phyloP scores from a whole-genome alignment of 257 asterid genomes.

The Capsicum pubescens region DNA sequence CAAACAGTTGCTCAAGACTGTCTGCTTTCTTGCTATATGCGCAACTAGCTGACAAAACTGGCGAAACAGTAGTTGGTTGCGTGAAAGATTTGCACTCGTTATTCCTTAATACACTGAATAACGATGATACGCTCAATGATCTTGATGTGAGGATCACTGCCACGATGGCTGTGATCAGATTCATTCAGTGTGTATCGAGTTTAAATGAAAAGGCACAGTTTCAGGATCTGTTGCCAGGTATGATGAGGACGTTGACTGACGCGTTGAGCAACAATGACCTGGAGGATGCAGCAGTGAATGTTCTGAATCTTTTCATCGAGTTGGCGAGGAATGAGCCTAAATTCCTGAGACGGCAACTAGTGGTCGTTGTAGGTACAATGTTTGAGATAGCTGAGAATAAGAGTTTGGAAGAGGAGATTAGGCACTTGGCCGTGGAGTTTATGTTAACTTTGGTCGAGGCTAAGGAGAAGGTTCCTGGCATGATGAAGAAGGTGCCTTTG shows the following conservation, averaged over 20 bases:
- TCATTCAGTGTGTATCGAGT: slow-evolving; percentile 45
- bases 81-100: neutral
- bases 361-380: neutral
- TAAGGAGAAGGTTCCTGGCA: neutral
- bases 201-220: slow-evolving; percentile 80
- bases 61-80: neutral
- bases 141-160: neutral
- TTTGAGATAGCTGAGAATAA: neutral
- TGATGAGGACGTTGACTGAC: slow-evolving; percentile 91
- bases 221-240: slow-evolving; percentile 80
- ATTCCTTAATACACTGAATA: neutral
- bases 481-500: neutral
- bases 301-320: slow-evolving; percentile 69
- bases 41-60: neutral
- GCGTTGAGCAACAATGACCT: slow-evolving; percentile 63
- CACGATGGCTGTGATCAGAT: neutral
- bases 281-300: slow-evolving; percentile 30
- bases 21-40: neutral
- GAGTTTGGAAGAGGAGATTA: neutral
- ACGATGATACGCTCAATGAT: neutral
- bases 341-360: slow-evolving; percentile 84
- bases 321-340: slow-evolving; percentile 78
- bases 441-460: neutral
- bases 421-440: slow-evolving; percentile 8
- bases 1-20: neutral